Conservation (phyloP, 768 basidiomycete genomes). For the Cystofilobasidium macerans region DNA sequence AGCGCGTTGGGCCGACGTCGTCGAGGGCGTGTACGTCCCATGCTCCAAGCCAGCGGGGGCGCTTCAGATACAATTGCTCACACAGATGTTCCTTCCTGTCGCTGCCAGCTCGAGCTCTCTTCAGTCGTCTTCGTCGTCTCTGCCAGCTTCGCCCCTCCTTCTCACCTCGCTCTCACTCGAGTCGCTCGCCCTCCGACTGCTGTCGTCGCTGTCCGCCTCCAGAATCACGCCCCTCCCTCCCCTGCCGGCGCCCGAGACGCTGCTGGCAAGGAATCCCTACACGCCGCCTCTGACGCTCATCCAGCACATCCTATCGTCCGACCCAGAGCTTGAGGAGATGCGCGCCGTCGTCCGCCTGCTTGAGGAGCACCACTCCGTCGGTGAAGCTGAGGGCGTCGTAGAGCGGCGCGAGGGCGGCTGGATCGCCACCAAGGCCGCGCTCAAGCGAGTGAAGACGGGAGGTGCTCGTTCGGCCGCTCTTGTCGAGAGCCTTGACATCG, state of each 20-base stretch:
- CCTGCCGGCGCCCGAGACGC: constrained; percentile 45
- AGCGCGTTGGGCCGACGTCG: constrained; percentile 13
- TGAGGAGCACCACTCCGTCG: not conserved
- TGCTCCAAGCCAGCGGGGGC: too few species aligned
- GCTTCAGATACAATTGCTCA: too few species aligned
- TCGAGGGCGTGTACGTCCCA: constrained; percentile 17
- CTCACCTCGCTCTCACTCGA: constrained; percentile 1
- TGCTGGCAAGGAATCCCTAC: constrained; percentile 66
- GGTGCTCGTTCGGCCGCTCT: constrained; percentile 43
- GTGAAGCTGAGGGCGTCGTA: constrained; percentile 10
- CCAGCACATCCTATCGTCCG: constrained; percentile 59
- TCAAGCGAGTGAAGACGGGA: constrained; percentile 53
- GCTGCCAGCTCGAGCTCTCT: not conserved
- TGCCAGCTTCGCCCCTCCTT: not conserved
- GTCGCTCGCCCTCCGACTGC: not conserved
- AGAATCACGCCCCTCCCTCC: constrained; percentile 53
- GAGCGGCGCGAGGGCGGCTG: constrained; percentile 11
- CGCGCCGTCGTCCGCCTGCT: constrained; percentile 33
- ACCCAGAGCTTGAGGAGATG: constrained; percentile 68
- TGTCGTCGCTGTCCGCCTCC: not conserved
- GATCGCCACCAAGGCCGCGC: constrained; percentile 53
- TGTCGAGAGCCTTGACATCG: constrained; percentile 67
- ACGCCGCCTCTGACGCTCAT: constrained; percentile 66
- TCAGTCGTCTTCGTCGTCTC: constrained; percentile 9
- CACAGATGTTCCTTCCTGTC: not conserved